These are phyloP conservation scores for Schoenoplectus triqueter DNA, from an alignment of 202 grass and related monocot species.

Conservation along the genomic window DNA sequence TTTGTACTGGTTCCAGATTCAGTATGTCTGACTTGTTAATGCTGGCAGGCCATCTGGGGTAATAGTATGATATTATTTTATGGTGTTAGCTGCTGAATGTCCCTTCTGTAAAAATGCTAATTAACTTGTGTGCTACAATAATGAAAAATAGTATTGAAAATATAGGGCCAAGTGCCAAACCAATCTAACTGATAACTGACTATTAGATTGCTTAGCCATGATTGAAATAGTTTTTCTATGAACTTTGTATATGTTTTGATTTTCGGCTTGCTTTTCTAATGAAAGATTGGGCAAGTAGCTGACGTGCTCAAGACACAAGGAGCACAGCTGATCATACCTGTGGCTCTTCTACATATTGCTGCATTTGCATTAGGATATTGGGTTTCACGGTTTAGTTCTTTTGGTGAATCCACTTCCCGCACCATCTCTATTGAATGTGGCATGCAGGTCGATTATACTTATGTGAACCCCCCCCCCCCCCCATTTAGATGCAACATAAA, in stretches of 20 bases:
- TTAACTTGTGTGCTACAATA: not conserved
- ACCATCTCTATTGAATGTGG: conserved; percentile 98
- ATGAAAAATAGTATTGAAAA: conserved; percentile 4
- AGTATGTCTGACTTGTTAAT: not conserved
- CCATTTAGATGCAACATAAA: not conserved
- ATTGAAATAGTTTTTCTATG: not conserved
- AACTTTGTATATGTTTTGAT: not conserved
- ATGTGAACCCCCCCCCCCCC: too few species aligned
- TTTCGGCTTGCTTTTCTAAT: conserved; percentile 3
- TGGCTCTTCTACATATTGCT: conserved; percentile 73
- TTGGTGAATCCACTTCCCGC: conserved; percentile 92
- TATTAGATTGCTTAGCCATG: not conserved
- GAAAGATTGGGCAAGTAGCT: conserved; percentile 91
- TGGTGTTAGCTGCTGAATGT: not conserved
- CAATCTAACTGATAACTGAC: not conserved
- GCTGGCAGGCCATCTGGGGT: not conserved
- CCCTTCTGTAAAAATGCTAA: not conserved
- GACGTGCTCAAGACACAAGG: conserved; percentile 88
- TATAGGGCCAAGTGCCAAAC: not conserved
- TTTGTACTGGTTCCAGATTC: not conserved
- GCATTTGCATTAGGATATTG: conserved; percentile 93
- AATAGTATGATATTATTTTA: not conserved
- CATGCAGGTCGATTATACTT: conserved; percentile 67
- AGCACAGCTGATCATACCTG: conserved; percentile 78
- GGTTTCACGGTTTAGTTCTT: conserved; percentile 59